Base-by-base conservation (phyloP, 2,329 filamentous ascomycete genomes). In the Orbilia javanica region DNA sequence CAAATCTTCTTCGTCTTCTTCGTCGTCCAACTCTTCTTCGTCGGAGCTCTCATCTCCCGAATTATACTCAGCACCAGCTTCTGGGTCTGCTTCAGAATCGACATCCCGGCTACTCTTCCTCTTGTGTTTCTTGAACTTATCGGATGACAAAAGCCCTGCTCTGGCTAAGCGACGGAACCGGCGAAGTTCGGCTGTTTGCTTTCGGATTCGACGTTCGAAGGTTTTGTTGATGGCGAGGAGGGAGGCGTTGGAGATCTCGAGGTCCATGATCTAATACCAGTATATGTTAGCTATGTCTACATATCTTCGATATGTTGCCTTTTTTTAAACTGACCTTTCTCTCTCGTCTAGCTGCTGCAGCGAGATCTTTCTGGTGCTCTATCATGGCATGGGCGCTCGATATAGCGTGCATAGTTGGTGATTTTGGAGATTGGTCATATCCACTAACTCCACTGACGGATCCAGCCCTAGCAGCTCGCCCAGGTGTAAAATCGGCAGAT, bases 201-300 rank as follows among this genome's bases (percentile, higher is more conserved):
- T 97, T 27, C 94, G 90, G 81, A 99, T 88, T 83, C 98, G 93
- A 25, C 93, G 89, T 85, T 99, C 96, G 0, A 99, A 86, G 0
- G 94, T 96, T 66, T 94, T 89, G 83, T 99, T 99, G 85, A 99
- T 98, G 46, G 96, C 96, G 71, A 97, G 89, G 2, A 99, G 88
- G 0, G 94, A 97, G 0, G 93, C 96, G 82, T 99, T 99, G 69
- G 92, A 97, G 80, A 99, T 99, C 83, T 99, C 93, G 4, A 99
- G 86, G 83, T 99, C 96, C 80, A 98, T 89, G 0, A 82, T 80
- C 81, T 82, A 64, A 15, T 53, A 31, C 42, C 44, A 67, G 57
- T 65, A 1, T 36, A 13, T 63, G 60, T 75, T 70, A 63, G 60
- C 22, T n/a, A 48, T n/a, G n/a, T 2, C 29, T 39, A 52, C 44